A percentile compares a stretch with the other conserved stretches of the same genome.
phyloP scores from a whole-genome alignment of 148 eudicot genomes.

The Simmondsia chinensis region DNA sequence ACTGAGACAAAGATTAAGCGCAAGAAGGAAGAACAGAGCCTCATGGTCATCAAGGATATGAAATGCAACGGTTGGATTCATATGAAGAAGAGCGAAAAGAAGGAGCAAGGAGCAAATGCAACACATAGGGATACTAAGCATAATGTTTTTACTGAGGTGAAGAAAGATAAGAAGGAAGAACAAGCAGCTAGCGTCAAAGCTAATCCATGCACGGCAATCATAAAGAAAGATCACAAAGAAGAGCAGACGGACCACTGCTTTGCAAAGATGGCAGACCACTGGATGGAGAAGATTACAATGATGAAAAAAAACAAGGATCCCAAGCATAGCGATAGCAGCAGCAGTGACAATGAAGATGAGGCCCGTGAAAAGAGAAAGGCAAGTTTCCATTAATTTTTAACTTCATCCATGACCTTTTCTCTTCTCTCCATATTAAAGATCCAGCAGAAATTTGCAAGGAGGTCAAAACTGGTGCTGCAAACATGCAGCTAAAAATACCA shows the following conservation, averaged over 20 bases:
- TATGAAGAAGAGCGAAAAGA: conserved; percentile 11
- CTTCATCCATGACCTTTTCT: background rate
- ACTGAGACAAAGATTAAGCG: conserved; percentile 8
- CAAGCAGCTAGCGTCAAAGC: conserved; percentile 7
- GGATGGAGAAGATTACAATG: conserved; percentile 19
- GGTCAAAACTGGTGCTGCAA: background rate
- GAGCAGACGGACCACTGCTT: conserved; percentile 14
- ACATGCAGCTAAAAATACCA: background rate
- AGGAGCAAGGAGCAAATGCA: conserved; percentile 5
- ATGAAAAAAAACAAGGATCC: conserved; percentile 16
- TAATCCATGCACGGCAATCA: background rate
- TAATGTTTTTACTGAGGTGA: conserved; percentile 2
- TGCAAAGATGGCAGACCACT: conserved; percentile 24
- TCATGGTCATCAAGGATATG: conserved; percentile 5
- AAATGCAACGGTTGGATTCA: conserved; percentile 7
- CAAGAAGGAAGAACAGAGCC: conserved; percentile 8
- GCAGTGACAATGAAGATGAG: conserved; percentile 27
- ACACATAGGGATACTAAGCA: conserved; percentile 3
- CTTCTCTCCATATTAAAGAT: background rate
- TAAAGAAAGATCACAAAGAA: conserved; percentile 15
- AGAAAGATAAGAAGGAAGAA: conserved; percentile 14
- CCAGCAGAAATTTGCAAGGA: background rate
- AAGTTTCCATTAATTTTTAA: background rate
- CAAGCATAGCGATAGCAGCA: conserved; percentile 13
- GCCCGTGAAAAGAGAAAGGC: conserved; percentile 15